Percentiles rank a stretch among this genome's conserved stretches.
These are phyloP conservation scores for Verticillium alfalfae DNA, from an alignment of 2,329 filamentous ascomycete genomes.

Conservation along the genomic window DNA sequence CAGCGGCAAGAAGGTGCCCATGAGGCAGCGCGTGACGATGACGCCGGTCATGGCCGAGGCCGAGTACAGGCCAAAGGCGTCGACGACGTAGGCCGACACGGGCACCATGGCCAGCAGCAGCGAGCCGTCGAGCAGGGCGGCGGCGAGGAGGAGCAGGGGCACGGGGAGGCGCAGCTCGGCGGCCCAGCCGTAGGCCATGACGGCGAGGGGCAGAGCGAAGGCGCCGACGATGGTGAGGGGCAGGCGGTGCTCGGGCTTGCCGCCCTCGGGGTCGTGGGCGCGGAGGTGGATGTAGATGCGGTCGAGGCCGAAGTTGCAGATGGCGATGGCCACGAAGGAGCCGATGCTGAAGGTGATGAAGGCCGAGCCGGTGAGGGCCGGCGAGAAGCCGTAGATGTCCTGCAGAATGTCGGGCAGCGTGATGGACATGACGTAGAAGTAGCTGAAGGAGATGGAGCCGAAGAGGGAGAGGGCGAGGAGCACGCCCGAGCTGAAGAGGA, in stretches of 20 bases:
- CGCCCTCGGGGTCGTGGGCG: conserved; percentile 27
- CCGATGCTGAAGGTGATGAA: conserved; percentile 53
- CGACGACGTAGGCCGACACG: conserved; percentile 49
- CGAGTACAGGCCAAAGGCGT: conserved; percentile 49
- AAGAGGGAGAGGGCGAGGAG: conserved; percentile 43
- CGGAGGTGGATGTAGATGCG: conserved; percentile 45
- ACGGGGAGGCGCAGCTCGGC: conserved; percentile 37
- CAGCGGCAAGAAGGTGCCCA: conserved; percentile 52
- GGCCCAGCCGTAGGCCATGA: conserved; percentile 46
- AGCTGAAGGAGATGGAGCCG: conserved; percentile 42
- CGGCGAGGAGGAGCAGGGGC: conserved; percentile 32
- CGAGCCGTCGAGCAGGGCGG: conserved; percentile 38
- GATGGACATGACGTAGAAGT: conserved; percentile 48
- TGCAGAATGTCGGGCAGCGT: conserved; percentile 46
- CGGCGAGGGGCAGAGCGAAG: conserved; percentile 36
- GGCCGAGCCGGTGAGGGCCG: conserved; percentile 43
- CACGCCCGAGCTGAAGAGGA: conserved; percentile 45
- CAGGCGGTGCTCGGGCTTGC: conserved; percentile 48
- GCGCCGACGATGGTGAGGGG: conserved; percentile 44
- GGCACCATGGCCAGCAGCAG: conserved; percentile 43
- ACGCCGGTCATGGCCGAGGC: conserved; percentile 52
- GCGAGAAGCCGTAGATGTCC: conserved; percentile 40
- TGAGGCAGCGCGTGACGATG: conserved; percentile 49
- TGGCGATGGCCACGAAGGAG: conserved; percentile 36
- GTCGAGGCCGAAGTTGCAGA: conserved; percentile 48